Conservation (phyloP, 1,284 basidiomycete genomes). For the Fistulinella staudtii region DNA sequence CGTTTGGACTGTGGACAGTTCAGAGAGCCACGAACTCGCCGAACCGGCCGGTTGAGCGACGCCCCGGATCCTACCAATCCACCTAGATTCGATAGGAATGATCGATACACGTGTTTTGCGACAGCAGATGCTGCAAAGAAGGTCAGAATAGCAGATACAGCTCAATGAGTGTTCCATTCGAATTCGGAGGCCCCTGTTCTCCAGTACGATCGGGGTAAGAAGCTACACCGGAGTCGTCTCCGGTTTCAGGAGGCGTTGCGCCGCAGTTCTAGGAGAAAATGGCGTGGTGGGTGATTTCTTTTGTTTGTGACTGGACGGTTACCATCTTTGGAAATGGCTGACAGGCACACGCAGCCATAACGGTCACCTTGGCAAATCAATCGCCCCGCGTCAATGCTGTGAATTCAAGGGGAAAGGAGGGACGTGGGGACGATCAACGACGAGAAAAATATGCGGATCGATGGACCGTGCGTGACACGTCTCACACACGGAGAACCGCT, state of each 20-base stretch:
- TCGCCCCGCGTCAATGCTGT: not conserved
- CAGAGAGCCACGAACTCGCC: not conserved
- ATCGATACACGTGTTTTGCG: not conserved
- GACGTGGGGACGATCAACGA: not conserved
- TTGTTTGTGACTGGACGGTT: not conserved
- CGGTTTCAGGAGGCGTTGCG: conserved; percentile 2
- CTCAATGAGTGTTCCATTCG: conserved; percentile 2
- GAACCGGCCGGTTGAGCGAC: not conserved
- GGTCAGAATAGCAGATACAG: conserved; percentile 1
- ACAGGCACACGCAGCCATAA: conserved; percentile 8
- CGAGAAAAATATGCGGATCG: conserved; percentile 10
- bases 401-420: conserved; percentile 6
- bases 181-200: not conserved
- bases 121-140: not conserved
- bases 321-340: conserved; percentile 1
- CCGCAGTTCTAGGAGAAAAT: too few species aligned
- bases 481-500: not conserved
- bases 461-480: conserved; percentile 6
- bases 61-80: conserved; percentile 2
- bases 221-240: not conserved
- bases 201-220: not conserved
- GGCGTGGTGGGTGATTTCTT: too few species aligned
- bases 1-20: too few species aligned
- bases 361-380: conserved; percentile 4
- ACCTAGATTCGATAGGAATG: not conserved